Base-by-base conservation (phyloP, 768 basidiomycete genomes). In the Tulasnella sp. region DNA sequence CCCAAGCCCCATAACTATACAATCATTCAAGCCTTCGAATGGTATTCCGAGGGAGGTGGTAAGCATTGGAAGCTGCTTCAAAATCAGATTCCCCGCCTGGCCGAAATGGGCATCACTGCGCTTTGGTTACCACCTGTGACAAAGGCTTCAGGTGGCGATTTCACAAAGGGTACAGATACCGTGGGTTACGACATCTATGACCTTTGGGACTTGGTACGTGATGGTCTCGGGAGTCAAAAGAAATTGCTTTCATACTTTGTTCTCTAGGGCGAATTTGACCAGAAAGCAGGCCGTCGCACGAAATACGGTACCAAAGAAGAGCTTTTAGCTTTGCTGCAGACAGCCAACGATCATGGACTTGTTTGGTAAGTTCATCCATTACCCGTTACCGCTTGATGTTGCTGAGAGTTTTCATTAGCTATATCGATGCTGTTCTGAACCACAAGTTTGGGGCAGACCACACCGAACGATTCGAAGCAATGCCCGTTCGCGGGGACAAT, bases 91-190 rank as follows among this genome's bases (percentile, higher is more conserved):
- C 91, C 92, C 18, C 84, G 81, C 55, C 87, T 95, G 29, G 87
- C 87, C 4, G 85, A 88, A 67, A 85, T 93, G 80, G 94, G 93
- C 15, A 87, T 94, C 81, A 94, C 93, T 0, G 92, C 93, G 82
- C 86, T 90, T 4, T 95, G 93, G 93, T 84, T 95, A 39, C 93
- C 93, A 39, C 94, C 93, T 3, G 90, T 92, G 23, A 92, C 92
- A 82, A 95, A 94, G 83, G 93, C 91, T 20, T 90, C 89, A 83
- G 83, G 85, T 75, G 87, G 86, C 81, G 92, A 71, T 23, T 67
- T 35, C 35, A 35, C 35, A 35, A 35, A 35, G 35, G 35, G 35
- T 35, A 35, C 35, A 35, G 35, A 35, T 35, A 35, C 78, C 67
- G 39, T 69, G 26, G 71, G 72, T 23, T 55, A 81, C 26, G 77